Evolutionary conservation across 176 grass and related monocot species (phyloP).

Genomic region (Dendrocalamus sinicus): DNA sequence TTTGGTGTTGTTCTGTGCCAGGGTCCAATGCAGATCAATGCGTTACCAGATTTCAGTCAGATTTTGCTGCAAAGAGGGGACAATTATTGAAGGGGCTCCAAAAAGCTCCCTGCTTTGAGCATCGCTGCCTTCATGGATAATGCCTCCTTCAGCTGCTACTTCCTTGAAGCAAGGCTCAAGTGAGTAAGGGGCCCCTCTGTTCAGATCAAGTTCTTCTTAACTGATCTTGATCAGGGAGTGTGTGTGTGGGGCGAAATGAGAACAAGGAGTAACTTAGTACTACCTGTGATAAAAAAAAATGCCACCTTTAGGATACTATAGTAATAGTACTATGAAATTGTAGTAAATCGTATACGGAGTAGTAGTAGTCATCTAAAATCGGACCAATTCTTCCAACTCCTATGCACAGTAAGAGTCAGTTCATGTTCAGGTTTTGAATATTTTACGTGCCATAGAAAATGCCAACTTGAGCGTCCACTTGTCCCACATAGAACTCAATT

Average conservation of each 20-base stretch:
- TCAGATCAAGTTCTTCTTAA: conserved; percentile 33
- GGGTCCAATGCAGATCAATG: conserved; percentile 38
- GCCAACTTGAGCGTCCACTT: conserved; percentile 46
- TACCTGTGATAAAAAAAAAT: background rate
- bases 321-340: background rate
- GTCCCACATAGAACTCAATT: conserved; percentile 21
- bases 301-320: background rate
- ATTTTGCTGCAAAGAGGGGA: conserved; percentile 34
- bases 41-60: conserved; percentile 23
- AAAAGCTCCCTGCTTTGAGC: conserved; percentile 28
- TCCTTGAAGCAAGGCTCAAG: conserved; percentile 34
- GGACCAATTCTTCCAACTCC: conserved; percentile 10
- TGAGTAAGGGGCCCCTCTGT: background rate
- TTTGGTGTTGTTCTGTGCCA: conserved; percentile 23
- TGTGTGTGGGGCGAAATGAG: background rate
- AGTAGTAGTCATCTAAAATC: background rate
- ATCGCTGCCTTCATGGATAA: conserved; percentile 8
- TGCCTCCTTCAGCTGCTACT: conserved; percentile 14
- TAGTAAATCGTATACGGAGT: background rate
- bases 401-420: background rate
- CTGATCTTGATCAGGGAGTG: conserved; percentile 30
- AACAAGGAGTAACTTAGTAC: background rate
- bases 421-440: background rate
- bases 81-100: conserved; percentile 47
- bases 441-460: conserved; percentile 37